Percentiles rank a stretch among this genome's conserved stretches.
Evolutionary conservation across 139 green algal species (phyloP).

Genomic region (Chlorella vulgaris): DNA sequence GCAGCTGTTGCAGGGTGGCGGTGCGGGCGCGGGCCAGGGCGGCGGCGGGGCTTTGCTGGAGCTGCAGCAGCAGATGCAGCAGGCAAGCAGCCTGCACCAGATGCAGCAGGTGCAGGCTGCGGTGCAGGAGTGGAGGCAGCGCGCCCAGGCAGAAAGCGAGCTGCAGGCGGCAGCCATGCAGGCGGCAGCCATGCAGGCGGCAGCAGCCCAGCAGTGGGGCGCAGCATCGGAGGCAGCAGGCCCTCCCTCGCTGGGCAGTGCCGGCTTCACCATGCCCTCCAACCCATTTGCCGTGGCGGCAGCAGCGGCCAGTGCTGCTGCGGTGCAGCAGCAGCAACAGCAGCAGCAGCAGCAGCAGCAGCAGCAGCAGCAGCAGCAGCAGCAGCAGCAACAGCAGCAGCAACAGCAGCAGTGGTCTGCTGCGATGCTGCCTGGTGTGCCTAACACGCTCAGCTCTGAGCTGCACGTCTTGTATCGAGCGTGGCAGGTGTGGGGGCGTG

Average conservation of each 20-base stretch:
- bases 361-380: no score
- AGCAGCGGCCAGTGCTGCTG: neutral
- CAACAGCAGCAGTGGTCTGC: neutral
- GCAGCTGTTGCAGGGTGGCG: neutral
- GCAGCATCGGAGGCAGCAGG: neutral
- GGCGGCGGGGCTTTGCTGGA: neutral
- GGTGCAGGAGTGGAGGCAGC: neutral
- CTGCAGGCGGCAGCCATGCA: neutral
- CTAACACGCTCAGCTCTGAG: neutral
- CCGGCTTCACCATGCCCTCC: neutral
- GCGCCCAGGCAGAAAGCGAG: neutral
- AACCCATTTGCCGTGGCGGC: constrained; percentile 4
- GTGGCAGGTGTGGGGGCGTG: constrained; percentile 1
- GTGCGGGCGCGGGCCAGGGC: neutral
- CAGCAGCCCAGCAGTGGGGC: neutral
- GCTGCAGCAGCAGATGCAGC: neutral
- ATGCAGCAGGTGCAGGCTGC: neutral
- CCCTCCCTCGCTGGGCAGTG: neutral
- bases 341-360: no score
- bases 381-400: no score
- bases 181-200: neutral
- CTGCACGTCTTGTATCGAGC: constrained; percentile 7
- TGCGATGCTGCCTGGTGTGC: neutral
- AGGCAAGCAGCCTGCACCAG: neutral
- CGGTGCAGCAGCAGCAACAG: no score